phyloP scores from a whole-genome alignment of 2,329 filamentous ascomycete species.

The Grosmannia penicillata region DNA sequence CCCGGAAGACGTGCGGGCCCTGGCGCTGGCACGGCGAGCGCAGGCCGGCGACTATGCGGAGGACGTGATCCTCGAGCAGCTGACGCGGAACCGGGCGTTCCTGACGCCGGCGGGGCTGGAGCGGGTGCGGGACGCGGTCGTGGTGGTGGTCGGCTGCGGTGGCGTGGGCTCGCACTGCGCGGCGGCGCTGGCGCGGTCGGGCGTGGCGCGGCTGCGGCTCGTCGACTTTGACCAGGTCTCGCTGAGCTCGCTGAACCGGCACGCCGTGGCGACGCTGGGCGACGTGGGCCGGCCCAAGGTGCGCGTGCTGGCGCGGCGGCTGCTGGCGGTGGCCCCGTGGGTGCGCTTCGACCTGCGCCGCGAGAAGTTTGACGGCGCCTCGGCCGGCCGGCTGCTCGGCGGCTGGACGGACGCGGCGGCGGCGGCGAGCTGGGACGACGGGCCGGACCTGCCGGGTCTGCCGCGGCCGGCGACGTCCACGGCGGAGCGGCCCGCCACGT shows the following conservation, averaged over 20 bases:
- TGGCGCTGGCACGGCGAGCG: constrained; percentile 42
- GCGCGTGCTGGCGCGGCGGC: constrained; percentile 59
- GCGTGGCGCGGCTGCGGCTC: constrained; percentile 73
- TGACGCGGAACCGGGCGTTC: constrained; percentile 86
- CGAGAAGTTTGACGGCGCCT: constrained; percentile 62
- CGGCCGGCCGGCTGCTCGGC: constrained; percentile 51
- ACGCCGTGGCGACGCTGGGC: constrained; percentile 83
- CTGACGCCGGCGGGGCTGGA: constrained; percentile 67
- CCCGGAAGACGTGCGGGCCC: constrained; percentile 46
- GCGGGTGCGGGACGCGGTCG: constrained; percentile 66
- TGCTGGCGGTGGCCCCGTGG: constrained; percentile 86
- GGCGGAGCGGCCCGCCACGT: constrained; percentile 59
- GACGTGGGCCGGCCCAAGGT: constrained; percentile 94
- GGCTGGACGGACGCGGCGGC: constrained; percentile 45
- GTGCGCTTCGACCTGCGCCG: constrained; percentile 74
- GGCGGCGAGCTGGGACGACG: too few species aligned
- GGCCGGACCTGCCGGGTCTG: too few species aligned
- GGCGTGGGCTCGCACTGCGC: constrained; percentile 90
- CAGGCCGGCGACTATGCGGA: constrained; percentile 51
- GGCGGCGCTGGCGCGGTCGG: constrained; percentile 74
- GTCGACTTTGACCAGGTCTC: constrained; percentile 98
- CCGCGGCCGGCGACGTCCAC: too few species aligned
- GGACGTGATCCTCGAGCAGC: constrained; percentile 84
- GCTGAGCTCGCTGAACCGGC: constrained; percentile 84
- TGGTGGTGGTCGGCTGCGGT: constrained; percentile 84